Evolutionary conservation across 176 grass and related monocot genomes (phyloP).

Genomic region (Hordeum marinum): DNA sequence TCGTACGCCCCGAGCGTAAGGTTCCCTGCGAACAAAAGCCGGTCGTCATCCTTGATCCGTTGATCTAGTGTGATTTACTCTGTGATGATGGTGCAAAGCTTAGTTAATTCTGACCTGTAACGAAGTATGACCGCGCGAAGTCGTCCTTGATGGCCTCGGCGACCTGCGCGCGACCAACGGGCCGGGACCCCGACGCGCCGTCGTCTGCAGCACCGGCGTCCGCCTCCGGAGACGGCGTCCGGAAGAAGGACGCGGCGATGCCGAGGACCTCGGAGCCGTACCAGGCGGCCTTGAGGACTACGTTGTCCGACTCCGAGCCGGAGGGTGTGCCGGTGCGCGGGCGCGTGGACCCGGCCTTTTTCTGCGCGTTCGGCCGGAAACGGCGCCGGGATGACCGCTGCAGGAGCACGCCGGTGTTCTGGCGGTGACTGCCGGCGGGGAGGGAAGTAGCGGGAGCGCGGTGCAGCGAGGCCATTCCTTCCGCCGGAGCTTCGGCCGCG

Average conservation of each 20-base stretch:
- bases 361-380: constrained; percentile 25
- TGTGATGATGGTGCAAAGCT: not conserved
- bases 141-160: constrained; percentile 76
- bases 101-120: constrained; percentile 50
- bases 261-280: constrained; percentile 92
- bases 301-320: constrained; percentile 64
- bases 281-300: constrained; percentile 72
- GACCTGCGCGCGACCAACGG: constrained; percentile 33
- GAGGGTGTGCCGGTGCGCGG: constrained; percentile 26
- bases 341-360: constrained; percentile 14
- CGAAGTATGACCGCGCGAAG: constrained; percentile 85
- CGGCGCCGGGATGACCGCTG: not conserved
- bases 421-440: not conserved
- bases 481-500: not conserved
- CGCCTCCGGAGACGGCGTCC: constrained; percentile 5
- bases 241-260: constrained; percentile 66
- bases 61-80: too few relatives aligned
- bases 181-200: not conserved
- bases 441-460: not conserved
- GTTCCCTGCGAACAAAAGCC: constrained; percentile 32
- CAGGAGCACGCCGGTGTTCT: not conserved
- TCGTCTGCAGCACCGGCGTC: not conserved
- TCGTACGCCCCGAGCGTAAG: constrained; percentile 69
- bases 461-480: constrained; percentile 31
- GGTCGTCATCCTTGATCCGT: too few relatives aligned